Conservation (phyloP, 805 yeast species). For the Cyberlindnera suaveolens region DNA sequence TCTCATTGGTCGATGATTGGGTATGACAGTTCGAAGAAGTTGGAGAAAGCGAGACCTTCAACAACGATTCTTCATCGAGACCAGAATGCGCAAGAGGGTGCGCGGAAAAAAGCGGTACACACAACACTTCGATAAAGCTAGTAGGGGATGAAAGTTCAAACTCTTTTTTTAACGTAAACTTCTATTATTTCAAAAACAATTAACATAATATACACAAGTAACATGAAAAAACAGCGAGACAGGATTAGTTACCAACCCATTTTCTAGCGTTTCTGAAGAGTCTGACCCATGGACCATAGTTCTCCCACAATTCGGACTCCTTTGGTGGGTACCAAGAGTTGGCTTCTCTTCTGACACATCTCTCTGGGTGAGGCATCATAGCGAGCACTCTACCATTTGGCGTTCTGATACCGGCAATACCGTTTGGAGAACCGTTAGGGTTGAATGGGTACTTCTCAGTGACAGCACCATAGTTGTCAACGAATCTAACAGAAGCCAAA, state of each 20-base stretch:
- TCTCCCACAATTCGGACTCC: conserved; percentile 57
- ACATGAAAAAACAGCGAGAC: too few species aligned
- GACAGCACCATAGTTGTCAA: conserved; percentile 83
- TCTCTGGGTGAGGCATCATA: conserved; percentile 99
- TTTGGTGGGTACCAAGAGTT: conserved; percentile 86
- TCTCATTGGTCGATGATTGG: conserved; percentile 45
- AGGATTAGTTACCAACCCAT: conserved; percentile 59
- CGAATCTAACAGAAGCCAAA: conserved; percentile 67
- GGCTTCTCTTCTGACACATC: conserved; percentile 80
- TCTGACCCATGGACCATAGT: conserved; percentile 92
- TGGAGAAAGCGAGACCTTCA: too few species aligned
- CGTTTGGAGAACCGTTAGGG: conserved; percentile 93
- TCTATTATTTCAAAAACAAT: too few species aligned
- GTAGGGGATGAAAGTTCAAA: too few species aligned
- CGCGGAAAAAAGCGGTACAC: too few species aligned
- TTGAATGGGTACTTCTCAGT: conserved; percentile 87
- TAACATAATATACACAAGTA: too few species aligned
- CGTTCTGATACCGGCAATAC: conserved; percentile 86
- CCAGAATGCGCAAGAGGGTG: too few species aligned
- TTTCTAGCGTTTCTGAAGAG: conserved; percentile 87
- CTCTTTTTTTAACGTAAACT: too few species aligned
- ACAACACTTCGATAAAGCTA: too few species aligned
- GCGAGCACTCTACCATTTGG: conserved; percentile 94
- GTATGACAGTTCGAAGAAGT: too few species aligned
- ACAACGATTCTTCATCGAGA: too few species aligned